A percentile compares a stretch with the other conserved stretches of the same genome.
These are phyloP conservation scores for Seiridium unicorne DNA, from an alignment of 2,329 filamentous ascomycete genomes.

Conservation along the genomic window DNA sequence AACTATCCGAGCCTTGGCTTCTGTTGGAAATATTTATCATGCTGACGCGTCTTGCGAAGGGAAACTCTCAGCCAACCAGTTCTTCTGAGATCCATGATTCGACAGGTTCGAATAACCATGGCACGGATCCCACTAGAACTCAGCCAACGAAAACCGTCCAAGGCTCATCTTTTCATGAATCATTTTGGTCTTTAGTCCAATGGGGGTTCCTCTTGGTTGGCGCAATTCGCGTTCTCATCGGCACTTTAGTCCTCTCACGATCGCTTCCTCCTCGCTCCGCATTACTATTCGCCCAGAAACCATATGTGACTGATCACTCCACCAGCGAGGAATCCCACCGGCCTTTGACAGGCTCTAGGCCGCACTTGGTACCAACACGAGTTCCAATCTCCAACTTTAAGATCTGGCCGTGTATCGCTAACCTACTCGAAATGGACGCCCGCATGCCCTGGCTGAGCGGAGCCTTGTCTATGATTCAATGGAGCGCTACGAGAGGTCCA, in stretches of 20 bases:
- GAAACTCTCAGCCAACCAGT: constrained; percentile 7
- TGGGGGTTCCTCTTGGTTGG: constrained; percentile 55
- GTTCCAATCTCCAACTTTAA: constrained; percentile 74
- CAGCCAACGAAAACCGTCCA: constrained; percentile 10
- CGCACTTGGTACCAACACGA: constrained; percentile 30
- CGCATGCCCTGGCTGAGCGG: constrained; percentile 93
- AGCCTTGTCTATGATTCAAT: constrained; percentile 72
- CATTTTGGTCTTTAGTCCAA: constrained; percentile 59
- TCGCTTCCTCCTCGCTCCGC: constrained; percentile 57
- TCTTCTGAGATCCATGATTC: not conserved
- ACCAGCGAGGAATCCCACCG: constrained; percentile 19
- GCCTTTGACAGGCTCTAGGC: constrained; percentile 15
- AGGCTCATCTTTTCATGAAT: constrained; percentile 39
- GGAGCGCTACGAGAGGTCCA: constrained; percentile 70
- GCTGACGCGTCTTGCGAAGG: constrained; percentile 44
- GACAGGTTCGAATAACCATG: not conserved
- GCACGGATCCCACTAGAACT: not conserved
- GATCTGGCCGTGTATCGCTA: constrained; percentile 71
- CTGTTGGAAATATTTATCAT: constrained; percentile 83
- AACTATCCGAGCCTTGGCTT: constrained; percentile 83
- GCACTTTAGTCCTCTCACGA: constrained; percentile 65
- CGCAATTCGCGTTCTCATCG: constrained; percentile 63
- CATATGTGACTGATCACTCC: constrained; percentile 23
- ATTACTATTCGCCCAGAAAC: constrained; percentile 16
- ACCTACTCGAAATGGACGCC: constrained; percentile 68